phyloP scores from a whole-genome alignment of 176 grass and related monocot species.

The Cenchrus purpureus region DNA sequence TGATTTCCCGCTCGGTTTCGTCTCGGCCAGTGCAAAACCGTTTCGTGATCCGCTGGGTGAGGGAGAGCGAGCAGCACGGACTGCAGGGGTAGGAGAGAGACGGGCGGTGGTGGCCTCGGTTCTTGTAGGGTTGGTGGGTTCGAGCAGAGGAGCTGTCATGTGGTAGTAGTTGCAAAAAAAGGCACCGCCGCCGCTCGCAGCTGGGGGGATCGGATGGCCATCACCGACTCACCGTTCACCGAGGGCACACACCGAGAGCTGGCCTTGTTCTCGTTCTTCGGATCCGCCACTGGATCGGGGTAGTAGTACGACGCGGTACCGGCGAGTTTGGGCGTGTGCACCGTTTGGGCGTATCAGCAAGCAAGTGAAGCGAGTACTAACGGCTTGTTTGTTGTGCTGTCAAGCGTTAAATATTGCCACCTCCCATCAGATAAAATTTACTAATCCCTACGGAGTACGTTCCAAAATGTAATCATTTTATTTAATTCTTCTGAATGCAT shows the following conservation, averaged over 20 bases:
- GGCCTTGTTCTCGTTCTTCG: not conserved
- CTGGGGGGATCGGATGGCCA: not conserved
- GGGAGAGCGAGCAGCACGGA: constrained; percentile 30
- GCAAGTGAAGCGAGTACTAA: too few relatives aligned
- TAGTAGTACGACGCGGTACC: not conserved
- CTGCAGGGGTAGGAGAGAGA: not conserved
- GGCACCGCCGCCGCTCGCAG: constrained; percentile 11
- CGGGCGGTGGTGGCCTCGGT: not conserved
- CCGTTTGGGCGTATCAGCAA: too few relatives aligned
- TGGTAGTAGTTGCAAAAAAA: constrained; percentile 55
- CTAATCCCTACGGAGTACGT: too few relatives aligned
- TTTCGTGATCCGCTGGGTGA: constrained; percentile 8
- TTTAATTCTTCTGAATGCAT: too few relatives aligned
- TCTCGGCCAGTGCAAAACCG: constrained; percentile 4
- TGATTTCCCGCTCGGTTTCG: not conserved
- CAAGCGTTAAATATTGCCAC: too few relatives aligned
- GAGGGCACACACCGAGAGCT: not conserved
- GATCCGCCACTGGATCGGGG: not conserved
- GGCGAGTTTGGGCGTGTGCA: not conserved
- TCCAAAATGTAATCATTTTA: too few relatives aligned
- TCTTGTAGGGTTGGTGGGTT: constrained; percentile 12
- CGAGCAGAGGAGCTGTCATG: constrained; percentile 31
- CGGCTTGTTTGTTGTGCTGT: too few relatives aligned
- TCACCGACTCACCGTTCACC: constrained; percentile 4
- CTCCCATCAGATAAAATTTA: too few relatives aligned